Conservation (phyloP, 2,329 filamentous ascomycete species). For the Ophiostoma ulmi region DNA sequence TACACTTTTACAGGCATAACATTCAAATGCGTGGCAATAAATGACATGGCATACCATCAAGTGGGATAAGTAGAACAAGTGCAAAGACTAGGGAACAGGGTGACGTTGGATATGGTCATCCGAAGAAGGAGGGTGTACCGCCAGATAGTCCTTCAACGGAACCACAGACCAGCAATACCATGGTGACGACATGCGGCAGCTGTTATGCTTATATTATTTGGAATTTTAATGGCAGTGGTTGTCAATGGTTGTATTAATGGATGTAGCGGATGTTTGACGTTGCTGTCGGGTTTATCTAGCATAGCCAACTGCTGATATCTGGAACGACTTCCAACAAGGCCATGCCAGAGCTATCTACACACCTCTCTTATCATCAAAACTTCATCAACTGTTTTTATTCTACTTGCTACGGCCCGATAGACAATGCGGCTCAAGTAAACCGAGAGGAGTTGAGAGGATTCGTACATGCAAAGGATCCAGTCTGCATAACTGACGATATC, state of each 20-base stretch:
- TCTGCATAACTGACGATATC: not conserved
- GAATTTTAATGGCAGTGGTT: too few species aligned
- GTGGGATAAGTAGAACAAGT: not conserved
- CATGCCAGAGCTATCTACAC: not conserved
- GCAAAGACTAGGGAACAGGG: not conserved
- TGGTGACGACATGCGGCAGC: not conserved
- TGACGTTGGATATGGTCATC: not conserved
- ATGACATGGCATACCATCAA: not conserved
- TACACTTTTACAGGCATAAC: not conserved
- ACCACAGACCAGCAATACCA: too few species aligned
- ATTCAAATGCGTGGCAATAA: not conserved
- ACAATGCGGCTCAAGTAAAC: not conserved
- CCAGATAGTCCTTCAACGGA: too few species aligned
- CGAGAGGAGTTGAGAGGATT: not conserved
- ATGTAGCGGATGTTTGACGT: not conserved
- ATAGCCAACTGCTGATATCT: not conserved
- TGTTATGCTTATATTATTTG: too few species aligned
- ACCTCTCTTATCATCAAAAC: not conserved
- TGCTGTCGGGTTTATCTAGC: not conserved
- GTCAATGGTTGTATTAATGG: not conserved
- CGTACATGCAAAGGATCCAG: not conserved
- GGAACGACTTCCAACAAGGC: not conserved
- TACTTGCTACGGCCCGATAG: not conserved
- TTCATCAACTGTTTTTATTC: not conserved
- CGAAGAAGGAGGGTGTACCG: not conserved